Conservation (phyloP, 2,329 filamentous ascomycete species). For the Allantophomopsis lycopodina region DNA sequence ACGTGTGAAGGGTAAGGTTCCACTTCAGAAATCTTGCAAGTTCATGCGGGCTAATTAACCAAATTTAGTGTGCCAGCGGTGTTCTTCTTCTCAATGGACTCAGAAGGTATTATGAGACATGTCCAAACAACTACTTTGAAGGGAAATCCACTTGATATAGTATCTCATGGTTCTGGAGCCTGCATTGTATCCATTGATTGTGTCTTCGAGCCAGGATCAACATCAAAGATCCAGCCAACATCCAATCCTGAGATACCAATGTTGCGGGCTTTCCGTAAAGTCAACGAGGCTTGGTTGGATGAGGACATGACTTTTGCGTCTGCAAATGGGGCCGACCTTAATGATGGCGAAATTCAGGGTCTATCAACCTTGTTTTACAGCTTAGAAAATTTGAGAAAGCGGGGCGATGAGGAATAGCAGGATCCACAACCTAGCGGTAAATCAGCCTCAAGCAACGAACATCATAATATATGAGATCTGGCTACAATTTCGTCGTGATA, state of each 20-base stretch:
- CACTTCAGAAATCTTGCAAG: not conserved
- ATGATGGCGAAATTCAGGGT: slow-evolving; percentile 13
- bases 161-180: slow-evolving; percentile 10
- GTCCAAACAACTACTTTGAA: slow-evolving; percentile 36
- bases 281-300: not conserved
- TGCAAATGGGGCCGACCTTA: slow-evolving; percentile 6
- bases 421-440: too few relatives aligned
- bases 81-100: slow-evolving; percentile 46
- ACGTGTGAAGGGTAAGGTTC: slow-evolving; percentile 38
- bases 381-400: slow-evolving; percentile 18
- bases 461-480: too few relatives aligned
- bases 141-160: slow-evolving; percentile 39
- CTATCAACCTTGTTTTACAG: slow-evolving; percentile 21
- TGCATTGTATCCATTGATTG: slow-evolving; percentile 37
- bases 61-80: slow-evolving; percentile 40
- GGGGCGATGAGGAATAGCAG: slow-evolving; percentile 11
- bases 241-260: slow-evolving; percentile 5
- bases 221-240: slow-evolving; percentile 18
- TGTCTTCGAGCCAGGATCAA: slow-evolving; percentile 35
- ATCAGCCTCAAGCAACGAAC: too few relatives aligned
- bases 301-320: slow-evolving; percentile 1
- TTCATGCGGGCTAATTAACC: not conserved
- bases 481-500: too few relatives aligned
- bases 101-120: slow-evolving; percentile 33
- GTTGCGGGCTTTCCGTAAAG: slow-evolving; percentile 1